Base-by-base conservation (phyloP, 2,329 filamentous ascomycete species). In the Myriosclerotinia scirpicola region DNA sequence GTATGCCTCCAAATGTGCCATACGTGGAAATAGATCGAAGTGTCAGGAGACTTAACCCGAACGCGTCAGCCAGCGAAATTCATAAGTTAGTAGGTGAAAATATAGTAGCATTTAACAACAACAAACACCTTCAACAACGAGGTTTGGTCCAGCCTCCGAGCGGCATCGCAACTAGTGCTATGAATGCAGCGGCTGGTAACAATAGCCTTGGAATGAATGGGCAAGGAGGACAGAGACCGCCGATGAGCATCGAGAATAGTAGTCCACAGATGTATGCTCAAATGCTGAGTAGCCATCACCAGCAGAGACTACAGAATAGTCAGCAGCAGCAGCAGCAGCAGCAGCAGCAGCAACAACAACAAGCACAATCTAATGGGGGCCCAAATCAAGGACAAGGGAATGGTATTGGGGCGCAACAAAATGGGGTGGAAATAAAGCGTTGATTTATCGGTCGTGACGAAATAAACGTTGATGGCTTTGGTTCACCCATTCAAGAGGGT, bases 251-350 rank as follows among this genome's bases (percentile, higher is more conserved):
- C 74, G 80, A 68, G 36, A 66, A 81, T 67, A 79, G 78, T 38
- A 77, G 80, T 64, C 75, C 75, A 14, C 82, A 83, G 70, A 75
- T 80, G 30, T 84, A 82, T 71, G 82, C 82, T 46, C 81, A 82
- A n/a, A 80, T 83, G 77, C 79, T 84, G 77, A 79, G 82, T 52
- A 64, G 64, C 20, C 80, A 82, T 61, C 80, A 83, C 42, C 83
- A 84, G 70, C 64, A 66, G 53, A 61, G 58, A 44, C 34, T 65
- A 44, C 64, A 65, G 40, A 59, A 60, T 46, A 64, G 50, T 54
- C 64, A 77, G n/a, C 77, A 76, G n/a, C 77, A 76, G 48, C 76
- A 76, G 26, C 76, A 72, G 38, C 73, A 70, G 30, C 65, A n/a
- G n/a, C 64, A 77, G n/a, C 77, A 76, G n/a, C 77, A 76, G 48